Conservation (phyloP, 2,329 filamentous ascomycete genomes). For the Exserohilum rostratum region DNA sequence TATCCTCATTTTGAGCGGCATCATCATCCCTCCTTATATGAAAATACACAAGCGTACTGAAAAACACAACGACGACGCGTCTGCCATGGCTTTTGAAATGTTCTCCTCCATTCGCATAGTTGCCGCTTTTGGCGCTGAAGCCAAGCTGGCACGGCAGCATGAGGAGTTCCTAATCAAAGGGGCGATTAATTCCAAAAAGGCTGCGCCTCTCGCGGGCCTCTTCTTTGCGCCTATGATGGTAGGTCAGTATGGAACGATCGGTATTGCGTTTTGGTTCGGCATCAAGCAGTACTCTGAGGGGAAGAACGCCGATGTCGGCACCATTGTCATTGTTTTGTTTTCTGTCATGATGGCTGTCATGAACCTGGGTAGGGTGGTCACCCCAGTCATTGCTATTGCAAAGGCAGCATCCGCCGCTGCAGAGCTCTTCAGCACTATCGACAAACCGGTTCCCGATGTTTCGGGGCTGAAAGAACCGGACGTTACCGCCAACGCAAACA, state of each 20-base stretch:
- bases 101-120: slow-evolving; percentile 48
- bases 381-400: slow-evolving; percentile 41
- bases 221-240: slow-evolving; percentile 45
- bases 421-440: slow-evolving; percentile 47
- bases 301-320: slow-evolving; percentile 36
- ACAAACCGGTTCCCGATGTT: slow-evolving; percentile 35
- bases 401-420: slow-evolving; percentile 46
- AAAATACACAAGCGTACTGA: slow-evolving; percentile 43
- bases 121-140: slow-evolving; percentile 47
- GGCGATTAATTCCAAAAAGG: slow-evolving; percentile 33
- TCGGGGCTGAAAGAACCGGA: slow-evolving; percentile 46
- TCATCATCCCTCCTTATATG: slow-evolving; percentile 40
- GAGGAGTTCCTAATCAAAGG: slow-evolving; percentile 35
- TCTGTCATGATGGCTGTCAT: slow-evolving; percentile 48
- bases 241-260: slow-evolving; percentile 47
- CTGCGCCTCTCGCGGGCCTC: slow-evolving; percentile 41
- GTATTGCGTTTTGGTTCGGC: slow-evolving; percentile 49
- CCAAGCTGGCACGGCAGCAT: slow-evolving; percentile 41
- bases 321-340: slow-evolving; percentile 48
- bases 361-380: slow-evolving; percentile 39
- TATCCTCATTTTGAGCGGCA: slow-evolving; percentile 42
- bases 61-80: slow-evolving; percentile 41
- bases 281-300: slow-evolving; percentile 44
- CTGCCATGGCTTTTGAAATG: slow-evolving; percentile 47
- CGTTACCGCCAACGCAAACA: slow-evolving; percentile 44